These are phyloP conservation scores for Arachis monticola DNA, from an alignment of 331 rosid species.

Conservation along the genomic window DNA sequence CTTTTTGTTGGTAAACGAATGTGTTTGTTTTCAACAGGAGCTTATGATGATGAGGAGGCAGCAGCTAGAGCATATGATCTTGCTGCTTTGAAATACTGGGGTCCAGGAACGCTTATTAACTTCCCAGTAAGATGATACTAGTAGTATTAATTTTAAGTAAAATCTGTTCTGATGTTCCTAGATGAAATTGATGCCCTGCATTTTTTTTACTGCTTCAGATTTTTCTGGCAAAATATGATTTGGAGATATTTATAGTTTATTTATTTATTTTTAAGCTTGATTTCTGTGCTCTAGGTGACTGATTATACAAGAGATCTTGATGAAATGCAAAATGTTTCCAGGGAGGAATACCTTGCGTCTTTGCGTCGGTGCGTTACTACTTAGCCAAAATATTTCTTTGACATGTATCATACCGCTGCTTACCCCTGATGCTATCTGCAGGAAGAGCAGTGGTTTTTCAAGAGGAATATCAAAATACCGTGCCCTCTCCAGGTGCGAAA, in stretches of 20 bases:
- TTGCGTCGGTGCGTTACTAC: conserved; percentile 67
- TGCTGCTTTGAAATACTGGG: conserved; percentile 99
- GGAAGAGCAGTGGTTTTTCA: conserved; percentile 99
- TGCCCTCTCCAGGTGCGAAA: conserved; percentile 83
- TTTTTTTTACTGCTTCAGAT: not conserved
- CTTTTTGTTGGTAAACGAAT: not conserved
- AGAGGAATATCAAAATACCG: conserved; percentile 96
- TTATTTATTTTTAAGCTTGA: conserved; percentile 27
- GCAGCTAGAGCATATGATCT: conserved; percentile 99
- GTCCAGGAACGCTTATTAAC: conserved; percentile 97
- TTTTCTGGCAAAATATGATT: conserved; percentile 27
- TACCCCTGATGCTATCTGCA: conserved; percentile 52
- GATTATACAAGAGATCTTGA: conserved; percentile 97
- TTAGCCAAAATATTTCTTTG: conserved; percentile 23
- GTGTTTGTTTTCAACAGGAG: conserved; percentile 62
- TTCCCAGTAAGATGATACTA: conserved; percentile 72
- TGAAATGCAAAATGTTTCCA: conserved; percentile 93
- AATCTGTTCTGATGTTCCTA: not conserved
- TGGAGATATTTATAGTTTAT: conserved; percentile 4
- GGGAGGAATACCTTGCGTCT: conserved; percentile 99
- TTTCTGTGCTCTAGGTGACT: conserved; percentile 72
- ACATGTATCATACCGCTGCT: conserved; percentile 36
- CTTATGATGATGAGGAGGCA: conserved; percentile 98
- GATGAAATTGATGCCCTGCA: conserved; percentile 18
- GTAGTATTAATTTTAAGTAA: too few relatives aligned